Evolutionary conservation across 805 yeast species (phyloP), one percentile per base, ranked within the genome.

Genomic region (Blastobotrys peoriensis): DNA sequence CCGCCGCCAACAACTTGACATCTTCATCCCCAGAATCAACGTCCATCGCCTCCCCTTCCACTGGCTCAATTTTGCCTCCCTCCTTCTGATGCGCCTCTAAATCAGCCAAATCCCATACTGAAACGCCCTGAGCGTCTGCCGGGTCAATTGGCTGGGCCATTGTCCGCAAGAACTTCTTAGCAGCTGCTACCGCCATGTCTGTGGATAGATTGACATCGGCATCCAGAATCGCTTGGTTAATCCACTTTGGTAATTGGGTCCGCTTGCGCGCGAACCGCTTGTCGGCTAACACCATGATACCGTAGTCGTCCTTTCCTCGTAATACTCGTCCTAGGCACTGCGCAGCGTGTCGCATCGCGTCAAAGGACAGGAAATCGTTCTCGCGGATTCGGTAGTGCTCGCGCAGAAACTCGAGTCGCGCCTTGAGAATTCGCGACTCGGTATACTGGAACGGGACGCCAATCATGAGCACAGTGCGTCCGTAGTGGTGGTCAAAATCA

Each of bases 341-440:
- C 0, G 99, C 98, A 3, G 98, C 99, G 67, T 93, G 99, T 60
- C 99, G 79, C 98, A 93, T 93, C 10, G 99, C 99, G 66, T 93
- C 99, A 72, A 93, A 93, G 8, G 98, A 89, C 33, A 93, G 63
- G 61, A 93, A 93, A 58, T 93, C 98, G 60, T 86, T 88, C 58
- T 93, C 98, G 51, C 87, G 75, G 45, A 93, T 91, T 57, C 88
- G 94, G 62, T 78, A 91, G 57, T 88, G 89, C 60, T 93, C 98
- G 53, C 98, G 73, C 62, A 93, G 65, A 58, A 93, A 93, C 65
- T 93, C 98, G 37, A 93, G 69, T 41, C 99, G 75, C 0, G 99
- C 98, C 56, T 93, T 93, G 57, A 93, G 70, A 52, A 93, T 93
- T 59, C 98, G 79, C 3, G 97, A 89, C 61, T 93, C 98, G 0